phyloP scores from a whole-genome alignment of 306 rosid genomes.

The Erythrophleum fordii region DNA sequence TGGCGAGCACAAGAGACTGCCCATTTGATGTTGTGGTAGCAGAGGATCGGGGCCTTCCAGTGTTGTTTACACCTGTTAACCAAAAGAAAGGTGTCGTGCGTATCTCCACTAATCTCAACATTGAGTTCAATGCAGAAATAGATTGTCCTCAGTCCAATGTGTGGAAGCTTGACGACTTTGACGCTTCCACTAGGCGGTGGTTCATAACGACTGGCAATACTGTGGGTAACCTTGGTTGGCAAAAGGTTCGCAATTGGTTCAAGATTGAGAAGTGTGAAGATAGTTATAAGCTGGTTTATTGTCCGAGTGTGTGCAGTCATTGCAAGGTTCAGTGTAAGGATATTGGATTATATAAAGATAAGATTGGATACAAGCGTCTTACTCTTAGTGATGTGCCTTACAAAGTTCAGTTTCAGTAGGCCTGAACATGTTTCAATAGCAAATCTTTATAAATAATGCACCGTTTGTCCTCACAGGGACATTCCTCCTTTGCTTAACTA shows the following conservation, averaged over 20 bases:
- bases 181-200: constrained; percentile 18
- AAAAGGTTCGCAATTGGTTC: neutral
- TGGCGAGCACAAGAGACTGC: constrained; percentile 33
- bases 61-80: constrained; percentile 40
- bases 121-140: constrained; percentile 35
- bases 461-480: too few relatives aligned
- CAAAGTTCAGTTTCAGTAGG: neutral
- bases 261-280: constrained; percentile 50
- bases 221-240: constrained; percentile 43
- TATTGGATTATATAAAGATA: constrained; percentile 24
- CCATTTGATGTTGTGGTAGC: constrained; percentile 52
- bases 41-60: constrained; percentile 35
- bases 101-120: constrained; percentile 50
- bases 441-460: neutral
- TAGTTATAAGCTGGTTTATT: constrained; percentile 53
- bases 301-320: constrained; percentile 53
- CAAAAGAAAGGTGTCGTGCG: constrained; percentile 40
- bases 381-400: constrained; percentile 27
- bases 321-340: constrained; percentile 48
- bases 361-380: constrained; percentile 18
- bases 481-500: neutral
- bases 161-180: constrained; percentile 48
- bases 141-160: constrained; percentile 44
- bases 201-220: constrained; percentile 44
- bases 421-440: neutral